These are phyloP conservation scores for Debaryomyces subglobosus DNA, from an alignment of 1,139 yeast species.

Conservation along the genomic window DNA sequence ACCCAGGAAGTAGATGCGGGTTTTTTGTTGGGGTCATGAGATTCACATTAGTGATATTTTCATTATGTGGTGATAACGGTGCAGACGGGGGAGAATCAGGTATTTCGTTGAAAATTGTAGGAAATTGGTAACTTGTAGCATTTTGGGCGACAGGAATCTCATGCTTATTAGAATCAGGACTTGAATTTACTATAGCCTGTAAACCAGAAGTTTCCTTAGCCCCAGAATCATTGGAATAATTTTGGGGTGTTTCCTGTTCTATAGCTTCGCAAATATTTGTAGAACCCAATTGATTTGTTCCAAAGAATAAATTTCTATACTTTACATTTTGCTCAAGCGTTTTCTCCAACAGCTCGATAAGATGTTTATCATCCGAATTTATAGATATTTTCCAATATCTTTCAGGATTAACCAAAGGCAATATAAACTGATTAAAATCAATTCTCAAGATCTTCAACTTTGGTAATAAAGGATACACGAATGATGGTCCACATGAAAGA, in stretches of 20 bases:
- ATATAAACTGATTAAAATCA: conserved; percentile 53
- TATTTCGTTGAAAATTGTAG: conserved; percentile 25
- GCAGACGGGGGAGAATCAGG: conserved; percentile 55
- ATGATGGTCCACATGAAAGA: conserved; percentile 58
- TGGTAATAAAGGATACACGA: conserved; percentile 66
- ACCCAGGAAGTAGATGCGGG: conserved; percentile 7
- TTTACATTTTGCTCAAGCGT: conserved; percentile 45
- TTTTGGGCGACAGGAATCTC: neutral
- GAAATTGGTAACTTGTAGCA: conserved; percentile 14
- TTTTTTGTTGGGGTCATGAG: conserved; percentile 13
- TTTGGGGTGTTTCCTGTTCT: neutral
- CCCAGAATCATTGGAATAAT: neutral
- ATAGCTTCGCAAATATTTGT: neutral
- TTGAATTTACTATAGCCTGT: neutral
- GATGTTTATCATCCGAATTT: conserved; percentile 35
- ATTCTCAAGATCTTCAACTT: conserved; percentile 59
- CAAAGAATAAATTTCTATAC: conserved; percentile 45
- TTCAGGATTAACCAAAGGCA: conserved; percentile 72
- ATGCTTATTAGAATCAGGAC: neutral
- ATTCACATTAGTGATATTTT: conserved; percentile 9
- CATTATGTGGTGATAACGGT: conserved; percentile 41
- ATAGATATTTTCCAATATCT: conserved; percentile 70
- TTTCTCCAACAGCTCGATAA: conserved; percentile 38
- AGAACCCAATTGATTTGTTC: neutral
- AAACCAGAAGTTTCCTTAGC: neutral